Percentiles rank a stretch among this genome's conserved stretches.
Evolutionary conservation across 202 grass and related monocot species (phyloP).

Genomic region (Carex arenaria): DNA sequence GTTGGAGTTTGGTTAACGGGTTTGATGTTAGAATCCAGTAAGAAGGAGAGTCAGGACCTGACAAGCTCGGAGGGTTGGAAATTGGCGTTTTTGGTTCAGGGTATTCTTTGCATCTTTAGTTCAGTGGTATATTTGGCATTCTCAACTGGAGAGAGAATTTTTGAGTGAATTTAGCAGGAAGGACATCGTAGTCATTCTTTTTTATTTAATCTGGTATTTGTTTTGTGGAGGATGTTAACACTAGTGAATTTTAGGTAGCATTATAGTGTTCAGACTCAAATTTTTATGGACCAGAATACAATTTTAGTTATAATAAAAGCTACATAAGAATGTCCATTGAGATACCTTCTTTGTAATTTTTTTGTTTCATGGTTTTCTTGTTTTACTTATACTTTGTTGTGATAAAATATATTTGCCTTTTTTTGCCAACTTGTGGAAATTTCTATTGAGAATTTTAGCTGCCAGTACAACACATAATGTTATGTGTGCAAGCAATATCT

Average conservation of each 20-base stretch:
- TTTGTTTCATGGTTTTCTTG: neutral
- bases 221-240: slow-evolving; percentile 15
- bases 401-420: neutral
- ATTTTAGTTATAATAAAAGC: slow-evolving; percentile 14
- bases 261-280: neutral
- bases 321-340: neutral
- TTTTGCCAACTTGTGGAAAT: neutral
- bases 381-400: neutral
- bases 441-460: neutral
- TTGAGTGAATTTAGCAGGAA: slow-evolving; percentile 37
- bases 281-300: neutral
- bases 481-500: neutral
- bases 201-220: neutral
- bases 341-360: neutral
- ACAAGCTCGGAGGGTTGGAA: slow-evolving; percentile 69
- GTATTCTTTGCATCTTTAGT: slow-evolving; percentile 87
- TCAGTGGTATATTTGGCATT: slow-evolving; percentile 82
- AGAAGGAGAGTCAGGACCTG: slow-evolving; percentile 69
- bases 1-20: slow-evolving; percentile 74
- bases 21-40: slow-evolving; percentile 71
- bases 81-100: slow-evolving; percentile 73
- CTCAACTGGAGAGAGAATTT: slow-evolving; percentile 86
- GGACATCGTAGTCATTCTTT: slow-evolving; percentile 15
- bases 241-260: slow-evolving; percentile 5
- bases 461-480: neutral